Percentiles rank a stretch among this genome's conserved stretches.
Conservation (phyloP, 2,329 filamentous ascomycete genomes). For the Talaromyces verruculosus region DNA sequence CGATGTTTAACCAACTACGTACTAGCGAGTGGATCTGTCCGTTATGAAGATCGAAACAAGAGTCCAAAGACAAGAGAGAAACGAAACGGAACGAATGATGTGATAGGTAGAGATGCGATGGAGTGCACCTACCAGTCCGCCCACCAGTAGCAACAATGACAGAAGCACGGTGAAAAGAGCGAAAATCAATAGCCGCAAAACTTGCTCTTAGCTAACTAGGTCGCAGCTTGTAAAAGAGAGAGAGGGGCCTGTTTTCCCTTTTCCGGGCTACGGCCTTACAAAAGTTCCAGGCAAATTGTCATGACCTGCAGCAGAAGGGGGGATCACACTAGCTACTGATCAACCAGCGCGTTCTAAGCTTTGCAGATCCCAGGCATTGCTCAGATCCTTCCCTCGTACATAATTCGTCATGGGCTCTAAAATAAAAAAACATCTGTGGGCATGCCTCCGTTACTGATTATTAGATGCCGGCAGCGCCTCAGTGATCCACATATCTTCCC, state of each 20-base stretch:
- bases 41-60: conserved; percentile 22
- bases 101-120: conserved; percentile 13
- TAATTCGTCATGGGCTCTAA: conserved; percentile 20
- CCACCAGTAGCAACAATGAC: background rate
- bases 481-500: conserved; percentile 22
- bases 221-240: conserved; percentile 6
- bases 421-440: conserved; percentile 12
- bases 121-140: background rate
- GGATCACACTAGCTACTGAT: conserved; percentile 15
- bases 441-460: conserved; percentile 17
- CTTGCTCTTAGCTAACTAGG: conserved; percentile 1
- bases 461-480: conserved; percentile 20
- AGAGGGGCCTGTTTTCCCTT: conserved; percentile 4
- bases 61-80: background rate
- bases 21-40: conserved; percentile 20
- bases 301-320: conserved; percentile 25
- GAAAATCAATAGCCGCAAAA: conserved; percentile 13
- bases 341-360: conserved; percentile 20
- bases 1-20: background rate
- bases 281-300: conserved; percentile 21
- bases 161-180: conserved; percentile 15
- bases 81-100: background rate
- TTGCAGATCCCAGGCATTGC: conserved; percentile 22
- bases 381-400: conserved; percentile 18
- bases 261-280: conserved; percentile 1